Base-by-base conservation (phyloP, 2,329 filamentous ascomycete species). In the Paecilomyces dactylethromorphus region DNA sequence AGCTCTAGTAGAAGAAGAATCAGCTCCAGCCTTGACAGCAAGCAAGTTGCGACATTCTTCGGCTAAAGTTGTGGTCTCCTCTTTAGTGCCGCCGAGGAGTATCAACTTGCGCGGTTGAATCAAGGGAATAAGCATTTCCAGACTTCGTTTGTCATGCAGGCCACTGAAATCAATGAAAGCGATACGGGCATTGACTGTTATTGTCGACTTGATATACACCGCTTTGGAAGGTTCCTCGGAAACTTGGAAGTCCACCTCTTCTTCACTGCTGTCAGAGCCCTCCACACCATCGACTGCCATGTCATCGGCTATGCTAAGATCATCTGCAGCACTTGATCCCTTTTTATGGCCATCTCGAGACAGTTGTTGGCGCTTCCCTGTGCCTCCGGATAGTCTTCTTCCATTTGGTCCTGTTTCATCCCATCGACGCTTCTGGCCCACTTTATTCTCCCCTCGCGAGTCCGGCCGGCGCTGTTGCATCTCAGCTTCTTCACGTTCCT, bases 391-490 rank as follows among this genome's bases (percentile, higher is more conserved):
- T 39, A 65, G 55, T 54, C 68, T 69, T 45, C 68, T 71, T 57
- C 71, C 73, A 52, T 72, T 72, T 10, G 78, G 68, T 2, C 78
- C 81, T 22, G 84, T 77, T 60, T 95, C 91, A 64, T 93, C 90
- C 91, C 93, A 97, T 74, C 91, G 95, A 61, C 94, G 85, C 76
- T 99, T 99, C 78, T 93, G 92, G 18, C 93, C 94, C 21, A 96
- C 82, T 53, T 84, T 84, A 56, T 85, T 84, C 63, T 88, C 81
- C 32, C 77, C 75, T 29, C 81, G 79, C 59, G 82, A 81, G 13
- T 79, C 79, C 15, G 76, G 68, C 33, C 82, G 79, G 35, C 79
- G 80, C 58, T 84, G 78, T 56, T 87, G 84, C 12, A 84, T 85
- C 49, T 90, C 88, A 18, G 85, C 81, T 59, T 88, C 86, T 65